These are phyloP conservation scores for Parietichytrium sp. DNA, from an alignment of 108 stramenopile species.

Conservation along the genomic window DNA sequence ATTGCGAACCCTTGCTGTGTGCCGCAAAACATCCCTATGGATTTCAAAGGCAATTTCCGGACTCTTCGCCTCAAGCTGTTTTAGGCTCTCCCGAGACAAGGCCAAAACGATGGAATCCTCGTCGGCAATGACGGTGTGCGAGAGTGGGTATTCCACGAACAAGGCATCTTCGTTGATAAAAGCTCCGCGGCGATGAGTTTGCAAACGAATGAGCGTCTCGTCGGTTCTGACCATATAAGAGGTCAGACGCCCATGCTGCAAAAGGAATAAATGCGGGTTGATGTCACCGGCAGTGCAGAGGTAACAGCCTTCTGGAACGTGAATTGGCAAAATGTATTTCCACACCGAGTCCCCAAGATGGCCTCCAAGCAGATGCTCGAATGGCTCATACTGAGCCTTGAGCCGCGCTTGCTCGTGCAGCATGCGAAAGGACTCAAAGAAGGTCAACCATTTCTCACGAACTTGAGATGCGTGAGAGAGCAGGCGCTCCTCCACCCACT, in stretches of 20 bases:
- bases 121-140: slow-evolving; percentile 28
- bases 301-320: neutral
- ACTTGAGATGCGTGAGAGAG: neutral
- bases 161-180: slow-evolving; percentile 35
- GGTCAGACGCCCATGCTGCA: slow-evolving; percentile 28
- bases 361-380: slow-evolving; percentile 37
- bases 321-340: neutral
- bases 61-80: neutral
- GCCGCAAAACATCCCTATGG: slow-evolving; percentile 14
- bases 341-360: slow-evolving; percentile 38
- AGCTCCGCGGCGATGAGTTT: slow-evolving; percentile 18
- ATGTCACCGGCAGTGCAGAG: slow-evolving; percentile 7
- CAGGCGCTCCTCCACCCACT: slow-evolving; percentile 14
- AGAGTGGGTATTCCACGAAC: slow-evolving; percentile 1
- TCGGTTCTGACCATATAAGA: slow-evolving; percentile 12
- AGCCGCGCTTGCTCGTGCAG: slow-evolving; percentile 16
- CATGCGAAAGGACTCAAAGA: slow-evolving; percentile 3
- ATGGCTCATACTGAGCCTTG: slow-evolving; percentile 32
- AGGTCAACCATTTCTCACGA: slow-evolving; percentile 20
- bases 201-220: slow-evolving; percentile 6
- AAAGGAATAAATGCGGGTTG: slow-evolving; percentile 8
- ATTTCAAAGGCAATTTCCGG: slow-evolving; percentile 28
- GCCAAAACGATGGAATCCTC: slow-evolving; percentile 13
- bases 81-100: slow-evolving; percentile 12
- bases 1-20: neutral